A percentile compares a stretch with the other conserved stretches of the same genome.
These are phyloP conservation scores for Xylaria sp. DNA, from an alignment of 2,329 filamentous ascomycete species.

Conservation along the genomic window DNA sequence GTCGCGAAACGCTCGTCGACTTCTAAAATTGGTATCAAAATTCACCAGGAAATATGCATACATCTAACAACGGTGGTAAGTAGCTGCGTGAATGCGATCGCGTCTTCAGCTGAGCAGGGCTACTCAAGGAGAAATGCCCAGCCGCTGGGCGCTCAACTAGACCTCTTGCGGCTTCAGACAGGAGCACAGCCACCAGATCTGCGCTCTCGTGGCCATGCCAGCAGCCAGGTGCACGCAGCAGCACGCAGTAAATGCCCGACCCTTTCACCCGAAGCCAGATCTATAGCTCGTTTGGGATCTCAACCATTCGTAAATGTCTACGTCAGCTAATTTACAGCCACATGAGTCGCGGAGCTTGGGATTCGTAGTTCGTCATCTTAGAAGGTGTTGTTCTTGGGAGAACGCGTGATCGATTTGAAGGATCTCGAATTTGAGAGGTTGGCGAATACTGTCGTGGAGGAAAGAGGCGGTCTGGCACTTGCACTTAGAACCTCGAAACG, in stretches of 20 bases:
- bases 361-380: background rate
- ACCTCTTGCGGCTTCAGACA: conserved; percentile 3
- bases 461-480: background rate
- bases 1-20: background rate
- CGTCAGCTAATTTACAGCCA: background rate
- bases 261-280: conserved; percentile 10
- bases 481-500: background rate
- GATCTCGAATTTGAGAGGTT: background rate
- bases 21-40: background rate
- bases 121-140: background rate
- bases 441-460: background rate
- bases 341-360: too few relatives aligned
- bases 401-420: background rate
- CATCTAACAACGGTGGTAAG: background rate
- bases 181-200: conserved; percentile 16
- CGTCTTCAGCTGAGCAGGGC: conserved; percentile 15
- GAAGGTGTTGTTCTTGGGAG: background rate
- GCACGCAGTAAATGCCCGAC: background rate
- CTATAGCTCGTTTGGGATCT: background rate
- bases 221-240: too few relatives aligned
- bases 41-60: background rate
- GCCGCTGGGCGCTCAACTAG: conserved; percentile 1
- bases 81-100: background rate
- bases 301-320: background rate
- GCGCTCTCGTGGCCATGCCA: background rate